A percentile compares a stretch with the other conserved stretches of the same genome.
Conservation (phyloP, 768 basidiomycete species). For the Mycena floridula region DNA sequence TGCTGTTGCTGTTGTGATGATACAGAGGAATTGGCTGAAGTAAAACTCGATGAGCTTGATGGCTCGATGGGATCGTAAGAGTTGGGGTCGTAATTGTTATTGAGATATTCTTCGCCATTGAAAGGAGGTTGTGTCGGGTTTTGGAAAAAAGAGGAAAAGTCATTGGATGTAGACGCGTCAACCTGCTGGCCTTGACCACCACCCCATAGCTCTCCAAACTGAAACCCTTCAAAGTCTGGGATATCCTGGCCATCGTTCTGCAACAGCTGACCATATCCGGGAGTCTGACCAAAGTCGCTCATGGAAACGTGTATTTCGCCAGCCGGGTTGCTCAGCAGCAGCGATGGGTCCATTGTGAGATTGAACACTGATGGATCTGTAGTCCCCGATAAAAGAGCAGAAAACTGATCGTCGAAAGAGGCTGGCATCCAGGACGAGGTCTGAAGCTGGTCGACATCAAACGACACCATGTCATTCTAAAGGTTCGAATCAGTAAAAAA, state of each 20-base stretch:
- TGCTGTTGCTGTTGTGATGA: slow-evolving; percentile 7
- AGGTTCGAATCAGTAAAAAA: background rate
- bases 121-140: slow-evolving; percentile 8
- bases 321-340: background rate
- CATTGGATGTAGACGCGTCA: background rate
- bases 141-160: slow-evolving; percentile 15
- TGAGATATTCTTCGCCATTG: slow-evolving; percentile 32
- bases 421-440: background rate
- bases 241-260: slow-evolving; percentile 5
- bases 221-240: slow-evolving; percentile 18
- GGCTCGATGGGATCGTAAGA: too few relatives aligned
- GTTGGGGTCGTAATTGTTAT: too few relatives aligned
- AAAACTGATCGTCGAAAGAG: slow-evolving; percentile 17
- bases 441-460: slow-evolving; percentile 1
- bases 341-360: slow-evolving; percentile 21
- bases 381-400: slow-evolving; percentile 23
- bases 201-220: slow-evolving; percentile 1
- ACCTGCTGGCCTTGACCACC: background rate
- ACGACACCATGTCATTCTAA: slow-evolving; percentile 6
- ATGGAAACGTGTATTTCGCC: background rate
- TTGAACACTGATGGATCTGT: slow-evolving; percentile 29
- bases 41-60: too few relatives aligned
- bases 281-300: too few relatives aligned
- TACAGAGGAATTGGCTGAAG: background rate
- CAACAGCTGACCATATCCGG: too few relatives aligned